A percentile compares a stretch with the other conserved stretches of the same genome.
Conservation (phyloP, 176 grass and related monocot genomes). For the Dendrocalamus sinicus region DNA sequence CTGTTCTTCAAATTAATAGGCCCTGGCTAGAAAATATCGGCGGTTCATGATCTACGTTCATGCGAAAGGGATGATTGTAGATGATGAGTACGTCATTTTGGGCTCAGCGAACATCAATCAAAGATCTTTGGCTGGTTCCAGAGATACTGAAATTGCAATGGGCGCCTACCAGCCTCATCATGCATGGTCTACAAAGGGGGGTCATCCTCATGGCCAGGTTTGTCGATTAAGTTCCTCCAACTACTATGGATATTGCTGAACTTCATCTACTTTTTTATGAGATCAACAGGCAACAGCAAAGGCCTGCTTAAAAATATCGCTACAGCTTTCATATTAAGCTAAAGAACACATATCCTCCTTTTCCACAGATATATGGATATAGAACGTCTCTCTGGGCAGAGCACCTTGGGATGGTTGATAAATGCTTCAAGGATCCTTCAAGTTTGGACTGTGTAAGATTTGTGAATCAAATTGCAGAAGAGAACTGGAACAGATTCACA, state of each 20-base stretch:
- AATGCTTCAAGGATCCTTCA: conserved; percentile 61
- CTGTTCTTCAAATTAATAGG: conserved; percentile 49
- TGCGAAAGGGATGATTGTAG: conserved; percentile 94
- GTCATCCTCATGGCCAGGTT: conserved; percentile 90
- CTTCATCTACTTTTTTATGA: not conserved
- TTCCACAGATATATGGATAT: conserved; percentile 81
- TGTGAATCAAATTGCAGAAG: conserved; percentile 73
- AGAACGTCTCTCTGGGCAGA: conserved; percentile 89
- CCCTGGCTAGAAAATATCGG: conserved; percentile 59
- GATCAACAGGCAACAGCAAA: not conserved
- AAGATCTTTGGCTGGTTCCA: conserved; percentile 81
- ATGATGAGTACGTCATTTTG: conserved; percentile 88
- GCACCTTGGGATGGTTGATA: conserved; percentile 71
- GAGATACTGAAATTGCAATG: conserved; percentile 99
- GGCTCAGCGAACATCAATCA: conserved; percentile 99
- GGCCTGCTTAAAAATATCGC: not conserved
- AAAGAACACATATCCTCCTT: not conserved
- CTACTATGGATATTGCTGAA: not conserved
- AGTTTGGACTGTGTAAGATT: conserved; percentile 68
- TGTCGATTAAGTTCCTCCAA: not conserved
- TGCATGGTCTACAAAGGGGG: conserved; percentile 66
- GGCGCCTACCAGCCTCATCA: conserved; percentile 92
- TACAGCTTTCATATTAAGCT: not conserved
- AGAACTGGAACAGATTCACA: conserved; percentile 68
- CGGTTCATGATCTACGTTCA: conserved; percentile 99